A percentile compares a stretch with the other conserved stretches of the same genome.
Conservation (phyloP, 495 filamentous ascomycete species). For the Tuber microsphaerosporum region DNA sequence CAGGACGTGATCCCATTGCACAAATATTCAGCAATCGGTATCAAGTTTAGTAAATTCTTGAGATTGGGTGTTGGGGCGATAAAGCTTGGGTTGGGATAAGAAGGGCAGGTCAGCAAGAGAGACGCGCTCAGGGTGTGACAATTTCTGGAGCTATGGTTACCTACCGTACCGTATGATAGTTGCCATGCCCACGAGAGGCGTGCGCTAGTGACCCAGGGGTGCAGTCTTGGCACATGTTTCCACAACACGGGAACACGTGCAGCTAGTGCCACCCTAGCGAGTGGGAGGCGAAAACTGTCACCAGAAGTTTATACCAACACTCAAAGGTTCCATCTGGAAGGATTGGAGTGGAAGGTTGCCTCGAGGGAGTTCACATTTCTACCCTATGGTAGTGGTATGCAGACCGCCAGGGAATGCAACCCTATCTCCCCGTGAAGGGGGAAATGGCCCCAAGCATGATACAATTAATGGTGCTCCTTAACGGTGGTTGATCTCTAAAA, state of each 20-base stretch:
- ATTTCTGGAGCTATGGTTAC: not conserved
- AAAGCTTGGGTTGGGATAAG: constrained; percentile 7
- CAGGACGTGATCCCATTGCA: constrained; percentile 81
- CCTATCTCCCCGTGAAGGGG: too few relatives aligned
- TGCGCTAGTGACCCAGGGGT: constrained; percentile 10
- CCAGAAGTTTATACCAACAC: not conserved
- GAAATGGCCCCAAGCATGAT: not conserved
- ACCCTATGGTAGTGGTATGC: too few relatives aligned
- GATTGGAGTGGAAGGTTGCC: too few relatives aligned
- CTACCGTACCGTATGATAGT: too few relatives aligned
- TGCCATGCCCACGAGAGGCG: constrained; percentile 22
- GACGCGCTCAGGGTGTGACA: constrained; percentile 17
- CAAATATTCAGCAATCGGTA: constrained; percentile 4
- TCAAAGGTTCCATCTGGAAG: not conserved
- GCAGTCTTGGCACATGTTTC: constrained; percentile 18
- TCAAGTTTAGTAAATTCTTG: constrained; percentile 20
- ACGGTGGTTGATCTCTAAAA: too few relatives aligned
- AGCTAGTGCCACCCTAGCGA: not conserved
- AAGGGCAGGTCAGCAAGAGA: constrained; percentile 1
- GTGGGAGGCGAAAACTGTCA: not conserved
- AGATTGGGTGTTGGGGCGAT: not conserved
- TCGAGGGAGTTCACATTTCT: too few relatives aligned
- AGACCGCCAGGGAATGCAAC: too few relatives aligned
- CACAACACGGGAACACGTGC: constrained; percentile 12
- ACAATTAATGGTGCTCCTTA: not conserved